Percentiles rank a stretch among this genome's conserved stretches.
These are phyloP conservation scores for Epichloe scottii DNA, from an alignment of 2,329 filamentous ascomycete species.

Conservation along the genomic window DNA sequence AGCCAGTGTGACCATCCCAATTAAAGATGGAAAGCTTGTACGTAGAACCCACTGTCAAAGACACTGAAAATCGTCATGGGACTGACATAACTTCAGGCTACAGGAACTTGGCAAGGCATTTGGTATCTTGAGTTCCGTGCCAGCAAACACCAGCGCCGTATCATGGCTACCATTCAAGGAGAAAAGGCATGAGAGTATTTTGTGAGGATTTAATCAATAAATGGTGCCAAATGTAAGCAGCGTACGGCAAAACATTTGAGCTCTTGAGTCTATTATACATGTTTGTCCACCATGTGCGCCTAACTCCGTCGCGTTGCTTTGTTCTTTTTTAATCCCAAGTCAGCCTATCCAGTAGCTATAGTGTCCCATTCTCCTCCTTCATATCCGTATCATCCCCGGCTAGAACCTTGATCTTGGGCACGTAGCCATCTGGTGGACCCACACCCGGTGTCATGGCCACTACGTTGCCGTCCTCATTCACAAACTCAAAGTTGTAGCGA, in stretches of 20 bases:
- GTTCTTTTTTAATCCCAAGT: conserved; percentile 13
- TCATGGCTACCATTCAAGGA: conserved; percentile 91
- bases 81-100: conserved; percentile 27
- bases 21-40: conserved; percentile 69
- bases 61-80: not conserved
- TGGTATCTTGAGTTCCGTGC: conserved; percentile 89
- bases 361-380: conserved; percentile 35
- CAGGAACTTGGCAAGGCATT: conserved; percentile 72
- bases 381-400: conserved; percentile 51
- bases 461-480: conserved; percentile 83
- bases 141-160: conserved; percentile 61
- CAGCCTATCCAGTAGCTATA: conserved; percentile 12
- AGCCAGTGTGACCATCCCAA: conserved; percentile 81
- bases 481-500: conserved; percentile 94
- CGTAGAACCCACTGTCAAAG: conserved; percentile 13
- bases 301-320: conserved; percentile 21
- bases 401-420: conserved; percentile 53
- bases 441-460: conserved; percentile 73
- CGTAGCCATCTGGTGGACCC: conserved; percentile 41
- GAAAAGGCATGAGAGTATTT: conserved; percentile 42
- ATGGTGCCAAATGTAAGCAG: not conserved
- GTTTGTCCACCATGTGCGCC: conserved; percentile 15
- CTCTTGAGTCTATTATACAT: conserved; percentile 6
- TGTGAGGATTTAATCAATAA: not conserved
- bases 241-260: not conserved